Conservation (phyloP, 805 yeast genomes). For the Barnettozyma populi region DNA sequence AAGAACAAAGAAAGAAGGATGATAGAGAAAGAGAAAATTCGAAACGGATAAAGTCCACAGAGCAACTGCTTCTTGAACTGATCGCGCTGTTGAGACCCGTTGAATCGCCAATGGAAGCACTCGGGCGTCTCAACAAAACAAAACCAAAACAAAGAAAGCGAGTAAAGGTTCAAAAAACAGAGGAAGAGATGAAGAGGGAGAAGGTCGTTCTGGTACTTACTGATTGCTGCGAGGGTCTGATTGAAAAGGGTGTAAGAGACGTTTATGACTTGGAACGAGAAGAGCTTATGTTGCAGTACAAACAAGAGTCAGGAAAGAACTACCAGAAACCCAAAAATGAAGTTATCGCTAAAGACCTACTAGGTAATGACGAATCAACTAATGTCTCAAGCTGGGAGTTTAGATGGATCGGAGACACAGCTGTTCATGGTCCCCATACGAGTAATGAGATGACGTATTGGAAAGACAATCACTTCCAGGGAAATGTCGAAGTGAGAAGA, state of each 20-base stretch:
- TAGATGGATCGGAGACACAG: constrained; percentile 38
- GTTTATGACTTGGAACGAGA: constrained; percentile 54
- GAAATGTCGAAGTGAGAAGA: constrained; percentile 36
- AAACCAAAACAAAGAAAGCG: constrained; percentile 19
- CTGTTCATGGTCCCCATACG: constrained; percentile 47
- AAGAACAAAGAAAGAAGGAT: constrained; percentile 22
- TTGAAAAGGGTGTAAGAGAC: constrained; percentile 36
- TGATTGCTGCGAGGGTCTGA: constrained; percentile 40
- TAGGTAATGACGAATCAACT: not conserved
- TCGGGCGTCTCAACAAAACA: constrained; percentile 34
- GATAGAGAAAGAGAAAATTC: constrained; percentile 18
- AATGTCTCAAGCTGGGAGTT: constrained; percentile 38
- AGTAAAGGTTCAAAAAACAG: constrained; percentile 11
- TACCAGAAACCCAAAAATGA: constrained; percentile 10
- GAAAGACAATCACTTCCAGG: constrained; percentile 43
- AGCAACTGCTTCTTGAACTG: constrained; percentile 28
- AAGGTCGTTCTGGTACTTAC: constrained; percentile 37
- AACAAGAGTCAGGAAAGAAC: constrained; percentile 37
- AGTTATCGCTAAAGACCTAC: constrained; percentile 9
- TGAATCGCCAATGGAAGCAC: constrained; percentile 54
- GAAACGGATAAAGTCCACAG: constrained; percentile 13
- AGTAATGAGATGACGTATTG: constrained; percentile 44
- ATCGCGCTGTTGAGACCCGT: constrained; percentile 47
- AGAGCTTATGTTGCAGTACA: constrained; percentile 43
- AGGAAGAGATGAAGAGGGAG: constrained; percentile 16